Evolutionary conservation across 495 filamentous ascomycete species (phyloP), one percentile per base, ranked within the genome.

Genomic region (Acidiella bohemica): DNA sequence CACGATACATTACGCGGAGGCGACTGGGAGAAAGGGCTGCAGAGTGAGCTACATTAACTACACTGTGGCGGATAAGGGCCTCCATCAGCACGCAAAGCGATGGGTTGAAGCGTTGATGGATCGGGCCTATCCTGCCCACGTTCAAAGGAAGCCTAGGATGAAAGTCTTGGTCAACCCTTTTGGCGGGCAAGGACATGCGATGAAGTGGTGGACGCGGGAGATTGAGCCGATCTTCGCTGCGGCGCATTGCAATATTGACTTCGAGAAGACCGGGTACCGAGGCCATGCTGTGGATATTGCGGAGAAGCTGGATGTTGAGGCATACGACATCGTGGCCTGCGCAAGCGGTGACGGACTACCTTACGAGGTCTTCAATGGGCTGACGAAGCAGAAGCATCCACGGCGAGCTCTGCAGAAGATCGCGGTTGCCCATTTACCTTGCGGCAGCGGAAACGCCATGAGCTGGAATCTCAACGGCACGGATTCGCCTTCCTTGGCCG

Each of bases 361-460:
- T 0, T 80, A 93, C 53, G 88, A 97, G 59, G 81, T 94, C 10
- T 93, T 93, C 67, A 96, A 97, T 54, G 90, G 90, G 6, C 55
- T 97, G 17, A 84, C 67, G 12, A 79, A 78, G 57, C 77, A 81
- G 32, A 49, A 64, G 5, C 78, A 95, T 59, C 85, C 84, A 18
- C 62, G 70, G 32, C 71, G 69, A 33, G 90, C 87, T 0, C 57
- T 97, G 46, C 62, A 64, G 4, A 81, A 80, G 50, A 57, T 93
- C n/a, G 84, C 90, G 7, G 74, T 97, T 8, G 75, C 78, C n/a
- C 75, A 93, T 53, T 67, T 97, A 7, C 90, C 90, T 7, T 90
- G 88, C 54, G 90, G 90, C 5, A 84, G 81, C 32, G 90, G 88
- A 3, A 97, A 97, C 56, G 88, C 84, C 18, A 80, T 96, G 82